Percentiles rank a stretch among this genome's conserved stretches.
phyloP scores from a whole-genome alignment of 768 basidiomycete genomes.

The Podaxis rugospora region DNA sequence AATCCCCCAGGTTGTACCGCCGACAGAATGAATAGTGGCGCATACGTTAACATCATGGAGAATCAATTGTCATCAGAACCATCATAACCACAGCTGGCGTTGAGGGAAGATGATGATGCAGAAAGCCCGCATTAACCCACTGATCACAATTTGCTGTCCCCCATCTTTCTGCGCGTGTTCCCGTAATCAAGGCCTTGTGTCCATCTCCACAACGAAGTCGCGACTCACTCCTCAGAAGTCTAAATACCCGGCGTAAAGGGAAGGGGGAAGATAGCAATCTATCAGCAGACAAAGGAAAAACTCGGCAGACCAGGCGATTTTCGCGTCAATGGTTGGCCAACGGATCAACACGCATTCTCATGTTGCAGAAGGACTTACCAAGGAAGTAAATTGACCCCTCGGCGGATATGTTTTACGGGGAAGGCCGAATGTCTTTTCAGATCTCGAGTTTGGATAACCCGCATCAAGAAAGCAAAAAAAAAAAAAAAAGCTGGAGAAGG shows the following conservation, averaged over 20 bases:
- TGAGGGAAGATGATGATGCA: not conserved
- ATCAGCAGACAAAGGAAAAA: not conserved
- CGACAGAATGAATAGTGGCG: not conserved
- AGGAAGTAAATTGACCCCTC: not conserved
- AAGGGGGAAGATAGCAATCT: not conserved
- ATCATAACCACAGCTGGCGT: not conserved
- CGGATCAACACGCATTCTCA: slow-evolving; percentile 1
- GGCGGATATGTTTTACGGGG: slow-evolving; percentile 6
- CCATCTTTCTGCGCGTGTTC: not conserved
- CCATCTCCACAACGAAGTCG: not conserved
- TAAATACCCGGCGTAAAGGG: not conserved
- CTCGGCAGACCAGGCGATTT: not conserved
- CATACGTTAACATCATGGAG: not conserved
- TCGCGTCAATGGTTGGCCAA: not conserved
- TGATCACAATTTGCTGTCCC: not conserved
- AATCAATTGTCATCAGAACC: not conserved
- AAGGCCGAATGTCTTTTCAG: not conserved
- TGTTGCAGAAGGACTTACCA: not conserved
- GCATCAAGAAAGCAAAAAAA: not conserved
- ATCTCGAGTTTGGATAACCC: not conserved
- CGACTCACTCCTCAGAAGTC: not conserved
- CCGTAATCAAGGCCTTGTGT: not conserved
- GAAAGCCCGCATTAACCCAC: slow-evolving; percentile 3
- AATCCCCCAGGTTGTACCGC: not conserved
- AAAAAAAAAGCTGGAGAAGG: not conserved